Evolutionary conservation across 179 eudicot species (phyloP).

Genomic region (Silene vulgaris): DNA sequence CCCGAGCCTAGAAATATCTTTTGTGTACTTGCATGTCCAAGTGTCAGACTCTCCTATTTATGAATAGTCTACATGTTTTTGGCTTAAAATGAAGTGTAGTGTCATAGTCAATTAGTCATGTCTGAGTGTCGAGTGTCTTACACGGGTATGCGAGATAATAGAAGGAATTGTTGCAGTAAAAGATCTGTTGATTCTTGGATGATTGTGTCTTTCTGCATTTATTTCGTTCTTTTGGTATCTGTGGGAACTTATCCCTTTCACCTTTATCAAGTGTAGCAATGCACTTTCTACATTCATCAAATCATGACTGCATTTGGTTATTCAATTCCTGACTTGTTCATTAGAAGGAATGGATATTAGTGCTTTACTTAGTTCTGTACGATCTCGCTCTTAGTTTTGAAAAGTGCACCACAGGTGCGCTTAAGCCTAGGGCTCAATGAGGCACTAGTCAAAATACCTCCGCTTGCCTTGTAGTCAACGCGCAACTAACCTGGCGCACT

Average conservation of each 20-base stretch:
- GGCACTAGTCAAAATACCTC: too few species aligned
- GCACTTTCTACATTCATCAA: not conserved
- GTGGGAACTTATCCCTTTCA: not conserved
- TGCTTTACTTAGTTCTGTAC: conserved; percentile 1
- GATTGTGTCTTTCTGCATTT: conserved; percentile 5
- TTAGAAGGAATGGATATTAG: not conserved
- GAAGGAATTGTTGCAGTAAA: not conserved
- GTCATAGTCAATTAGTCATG: too few species aligned
- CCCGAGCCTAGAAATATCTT: not conserved
- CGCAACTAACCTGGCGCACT: too few species aligned
- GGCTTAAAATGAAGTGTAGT: too few species aligned
- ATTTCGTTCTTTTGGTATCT: not conserved
- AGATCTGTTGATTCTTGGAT: not conserved
- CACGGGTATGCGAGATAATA: too few species aligned
- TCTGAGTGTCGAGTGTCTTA: too few species aligned
- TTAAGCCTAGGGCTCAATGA: too few species aligned
- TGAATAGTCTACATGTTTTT: too few species aligned
- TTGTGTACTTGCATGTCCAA: not conserved
- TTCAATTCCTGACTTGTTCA: not conserved
- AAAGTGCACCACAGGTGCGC: too few species aligned
- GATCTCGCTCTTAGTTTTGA: not conserved
- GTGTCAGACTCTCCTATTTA: not conserved
- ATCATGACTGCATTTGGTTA: not conserved
- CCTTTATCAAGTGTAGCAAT: not conserved
- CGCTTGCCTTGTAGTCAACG: too few species aligned